These are phyloP conservation scores for Calycina marina DNA, from an alignment of 2,329 filamentous ascomycete genomes.

Conservation along the genomic window DNA sequence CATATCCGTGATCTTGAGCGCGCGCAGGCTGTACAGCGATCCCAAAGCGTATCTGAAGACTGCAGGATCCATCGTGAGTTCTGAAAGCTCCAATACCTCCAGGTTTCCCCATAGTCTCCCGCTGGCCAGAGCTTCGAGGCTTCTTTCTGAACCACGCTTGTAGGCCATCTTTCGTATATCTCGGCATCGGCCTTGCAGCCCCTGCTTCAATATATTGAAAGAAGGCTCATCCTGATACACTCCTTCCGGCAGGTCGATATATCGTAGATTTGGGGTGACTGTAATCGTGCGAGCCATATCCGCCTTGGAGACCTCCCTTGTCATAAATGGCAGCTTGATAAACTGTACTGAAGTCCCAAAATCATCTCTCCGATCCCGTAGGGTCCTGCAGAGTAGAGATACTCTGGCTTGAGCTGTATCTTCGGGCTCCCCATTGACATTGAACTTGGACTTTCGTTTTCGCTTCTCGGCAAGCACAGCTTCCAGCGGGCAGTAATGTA, in stretches of 20 bases:
- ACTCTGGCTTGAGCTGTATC: conserved; percentile 67
- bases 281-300: conserved; percentile 77
- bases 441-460: conserved; percentile 57
- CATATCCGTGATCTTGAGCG: conserved; percentile 60
- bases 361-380: conserved; percentile 49
- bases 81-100: conserved; percentile 57
- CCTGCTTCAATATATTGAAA: conserved; percentile 63
- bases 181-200: conserved; percentile 70
- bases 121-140: conserved; percentile 54
- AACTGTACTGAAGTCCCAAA: conserved; percentile 60
- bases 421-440: conserved; percentile 65
- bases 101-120: conserved; percentile 54
- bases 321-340: conserved; percentile 89
- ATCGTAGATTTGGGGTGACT: conserved; percentile 70
- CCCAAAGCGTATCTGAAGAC: conserved; percentile 58
- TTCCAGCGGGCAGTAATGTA: conserved; percentile 88
- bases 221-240: conserved; percentile 68
- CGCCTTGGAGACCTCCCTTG: conserved; percentile 66
- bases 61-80: conserved; percentile 53
- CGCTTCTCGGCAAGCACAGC: conserved; percentile 66
- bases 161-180: conserved; percentile 86
- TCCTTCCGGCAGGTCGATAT: conserved; percentile 81
- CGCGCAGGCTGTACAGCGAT: conserved; percentile 50
- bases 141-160: conserved; percentile 60
- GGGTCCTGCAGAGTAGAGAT: conserved; percentile 63